A percentile compares a stretch with the other conserved stretches of the same genome.
Conservation (phyloP, 768 basidiomycete genomes). For the Nidularia pulvinata region DNA sequence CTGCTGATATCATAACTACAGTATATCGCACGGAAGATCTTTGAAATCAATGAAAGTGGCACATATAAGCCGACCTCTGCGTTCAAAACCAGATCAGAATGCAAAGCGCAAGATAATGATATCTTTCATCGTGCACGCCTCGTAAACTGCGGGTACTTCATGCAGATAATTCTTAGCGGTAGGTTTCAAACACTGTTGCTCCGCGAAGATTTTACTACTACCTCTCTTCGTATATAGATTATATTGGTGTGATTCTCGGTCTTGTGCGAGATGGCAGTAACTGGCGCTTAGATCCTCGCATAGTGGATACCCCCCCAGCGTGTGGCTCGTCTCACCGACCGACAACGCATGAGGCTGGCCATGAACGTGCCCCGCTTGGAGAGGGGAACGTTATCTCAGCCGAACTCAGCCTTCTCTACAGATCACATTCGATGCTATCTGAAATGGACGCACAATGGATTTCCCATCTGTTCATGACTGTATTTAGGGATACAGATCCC, state of each 20-base stretch:
- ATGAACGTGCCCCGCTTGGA: slow-evolving; percentile 59
- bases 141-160: slow-evolving; percentile 73
- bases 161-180: slow-evolving; percentile 67
- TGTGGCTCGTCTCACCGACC: too few relatives aligned
- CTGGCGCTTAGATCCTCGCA: slow-evolving; percentile 73
- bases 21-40: slow-evolving; percentile 69
- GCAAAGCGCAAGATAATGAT: slow-evolving; percentile 64
- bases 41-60: slow-evolving; percentile 69
- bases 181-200: slow-evolving; percentile 2
- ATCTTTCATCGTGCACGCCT: slow-evolving; percentile 74
- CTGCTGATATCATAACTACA: slow-evolving; percentile 18
- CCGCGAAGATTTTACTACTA: background rate
- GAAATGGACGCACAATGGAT: slow-evolving; percentile 57
- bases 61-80: too few relatives aligned
- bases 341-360: slow-evolving; percentile 48
- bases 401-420: slow-evolving; percentile 69
- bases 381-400: slow-evolving; percentile 76
- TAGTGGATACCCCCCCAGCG: too few relatives aligned
- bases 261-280: slow-evolving; percentile 58
- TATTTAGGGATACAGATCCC: slow-evolving; percentile 40
- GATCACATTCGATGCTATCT: slow-evolving; percentile 70
- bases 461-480: slow-evolving; percentile 37
- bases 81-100: too few relatives aligned
- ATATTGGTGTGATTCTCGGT: slow-evolving; percentile 74
- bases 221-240: slow-evolving; percentile 46